phyloP scores from a whole-genome alignment of 805 yeast species.

The Wickerhamomyces strasburgensis region DNA sequence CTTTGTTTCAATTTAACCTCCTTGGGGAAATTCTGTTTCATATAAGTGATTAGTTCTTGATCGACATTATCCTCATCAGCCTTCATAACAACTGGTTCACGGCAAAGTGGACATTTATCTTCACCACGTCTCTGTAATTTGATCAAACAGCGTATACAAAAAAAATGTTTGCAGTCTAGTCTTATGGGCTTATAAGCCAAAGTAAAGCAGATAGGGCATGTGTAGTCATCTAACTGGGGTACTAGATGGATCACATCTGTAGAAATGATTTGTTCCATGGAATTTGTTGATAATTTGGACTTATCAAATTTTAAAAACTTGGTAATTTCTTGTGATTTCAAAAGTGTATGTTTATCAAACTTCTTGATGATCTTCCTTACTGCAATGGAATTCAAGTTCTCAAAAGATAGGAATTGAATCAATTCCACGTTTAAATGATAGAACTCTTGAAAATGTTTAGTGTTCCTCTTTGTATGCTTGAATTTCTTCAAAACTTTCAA shows the following conservation, averaged over 20 bases:
- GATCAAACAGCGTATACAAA: conserved; percentile 69
- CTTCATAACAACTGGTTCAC: conserved; percentile 42
- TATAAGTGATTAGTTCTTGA: conserved; percentile 41
- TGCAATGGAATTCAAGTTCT: conserved; percentile 58
- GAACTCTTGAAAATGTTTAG: conserved; percentile 44
- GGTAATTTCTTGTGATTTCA: conserved; percentile 45
- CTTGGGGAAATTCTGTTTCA: conserved; percentile 58
- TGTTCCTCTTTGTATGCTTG: conserved; percentile 41
- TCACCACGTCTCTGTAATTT: conserved; percentile 56
- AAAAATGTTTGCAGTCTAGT: conserved; percentile 59
- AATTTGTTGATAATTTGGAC: conserved; percentile 20
- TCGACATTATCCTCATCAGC: conserved; percentile 65
- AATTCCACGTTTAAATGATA: conserved; percentile 48
- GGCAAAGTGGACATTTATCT: conserved; percentile 65
- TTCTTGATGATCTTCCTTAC: conserved; percentile 65
- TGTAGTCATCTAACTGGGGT: conserved; percentile 73
- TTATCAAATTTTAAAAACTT: conserved; percentile 28
- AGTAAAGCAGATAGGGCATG: conserved; percentile 67
- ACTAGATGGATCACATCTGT: conserved; percentile 48
- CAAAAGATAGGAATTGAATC: conserved; percentile 54
- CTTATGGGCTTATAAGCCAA: conserved; percentile 71
- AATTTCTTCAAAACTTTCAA: conserved; percentile 33
- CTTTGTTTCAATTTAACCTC: conserved; percentile 60
- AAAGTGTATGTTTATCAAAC: conserved; percentile 66
- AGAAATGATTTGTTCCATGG: conserved; percentile 40